These are phyloP conservation scores for Geotrichum australiense DNA, from an alignment of 1,139 yeast species.

Conservation along the genomic window DNA sequence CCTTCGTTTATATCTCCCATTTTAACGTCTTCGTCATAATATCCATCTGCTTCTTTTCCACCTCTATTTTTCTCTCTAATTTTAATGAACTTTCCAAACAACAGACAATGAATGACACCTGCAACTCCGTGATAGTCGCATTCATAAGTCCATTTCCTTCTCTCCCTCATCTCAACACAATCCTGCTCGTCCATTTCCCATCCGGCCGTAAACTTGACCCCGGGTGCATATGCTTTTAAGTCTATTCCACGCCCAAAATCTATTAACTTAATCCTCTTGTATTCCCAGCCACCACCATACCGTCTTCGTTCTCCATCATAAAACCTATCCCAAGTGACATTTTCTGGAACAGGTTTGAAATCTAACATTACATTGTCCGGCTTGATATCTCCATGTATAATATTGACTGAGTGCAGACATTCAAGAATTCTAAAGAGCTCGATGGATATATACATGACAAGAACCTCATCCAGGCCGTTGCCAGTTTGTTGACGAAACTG, in stretches of 20 bases:
- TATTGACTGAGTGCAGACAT: conserved; percentile 53
- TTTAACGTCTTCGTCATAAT: conserved; percentile 17
- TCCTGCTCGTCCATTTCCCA: conserved; percentile 70
- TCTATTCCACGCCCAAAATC: conserved; percentile 86
- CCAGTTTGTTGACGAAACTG: conserved; percentile 19
- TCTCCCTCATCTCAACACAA: conserved; percentile 63
- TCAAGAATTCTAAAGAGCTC: conserved; percentile 59
- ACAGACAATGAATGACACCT: conserved; percentile 60
- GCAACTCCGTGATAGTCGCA: conserved; percentile 86
- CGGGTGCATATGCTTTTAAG: conserved; percentile 44
- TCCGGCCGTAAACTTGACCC: conserved; percentile 50
- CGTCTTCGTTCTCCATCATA: conserved; percentile 31
- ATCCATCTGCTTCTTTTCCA: conserved; percentile 21
- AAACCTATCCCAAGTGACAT: conserved; percentile 24
- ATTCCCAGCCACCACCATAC: conserved; percentile 37
- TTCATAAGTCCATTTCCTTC: conserved; percentile 67
- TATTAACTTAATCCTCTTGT: conserved; percentile 56
- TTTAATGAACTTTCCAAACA: conserved; percentile 53
- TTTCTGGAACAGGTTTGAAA: conserved; percentile 33
- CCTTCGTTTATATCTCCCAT: conserved; percentile 1
- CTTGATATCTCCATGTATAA: conserved; percentile 80
- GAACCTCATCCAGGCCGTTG: conserved; percentile 48
- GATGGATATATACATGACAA: conserved; percentile 57
- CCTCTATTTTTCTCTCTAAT: conserved; percentile 26
- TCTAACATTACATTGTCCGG: conserved; percentile 84